Base-by-base conservation (phyloP, 257 asterid genomes). In the Lantana camara region DNA sequence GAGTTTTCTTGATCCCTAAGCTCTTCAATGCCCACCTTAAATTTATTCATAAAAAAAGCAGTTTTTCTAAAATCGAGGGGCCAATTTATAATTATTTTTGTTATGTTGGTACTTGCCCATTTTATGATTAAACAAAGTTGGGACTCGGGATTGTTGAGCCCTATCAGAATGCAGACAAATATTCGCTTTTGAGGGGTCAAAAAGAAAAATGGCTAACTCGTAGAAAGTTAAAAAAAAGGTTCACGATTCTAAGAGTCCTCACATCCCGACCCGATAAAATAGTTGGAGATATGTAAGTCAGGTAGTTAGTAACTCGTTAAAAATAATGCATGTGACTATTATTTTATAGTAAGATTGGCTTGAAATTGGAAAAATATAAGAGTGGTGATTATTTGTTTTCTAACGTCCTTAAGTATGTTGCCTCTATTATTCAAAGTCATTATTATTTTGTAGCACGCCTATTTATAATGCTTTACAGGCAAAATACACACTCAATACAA, bases 391-490 rank as follows among this genome's bases (percentile, higher is more conserved):
- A 56, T 65, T 30, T 48, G 20, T 27, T 53, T 42, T 15, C 40
- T 14, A n/a, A 67, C 47, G n/a, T n/a, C n/a, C n/a, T n/a, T n/a
- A n/a, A n/a, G 61, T 37, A 52, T 9, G 2, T 14, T 69, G 63
- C 27, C 56, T 61, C 69, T n/a, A 46, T 68, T 60, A 50, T 19
- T 34, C 52, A 11, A 23, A 11, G 63, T 55, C 63, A 63, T 70
- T 63, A 63, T 63, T 63, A 44, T 45, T 34, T 10, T 2, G 17
- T 49, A 46, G 41, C 75, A 71, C 58, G 66, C 70, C 61, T 14
- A 55, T 49, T 41, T 54, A 62, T 62, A 42, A 54, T 70, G 7
- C 4, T 68, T 2, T 60, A 56, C 74, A 69, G 68, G 55, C 73
- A 67, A 40, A 50, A 19, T 3, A 9, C 12, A 42, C 78, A 29